Evolutionary conservation across 768 basidiomycete species (phyloP).

Genomic region (Panellus pusillus): DNA sequence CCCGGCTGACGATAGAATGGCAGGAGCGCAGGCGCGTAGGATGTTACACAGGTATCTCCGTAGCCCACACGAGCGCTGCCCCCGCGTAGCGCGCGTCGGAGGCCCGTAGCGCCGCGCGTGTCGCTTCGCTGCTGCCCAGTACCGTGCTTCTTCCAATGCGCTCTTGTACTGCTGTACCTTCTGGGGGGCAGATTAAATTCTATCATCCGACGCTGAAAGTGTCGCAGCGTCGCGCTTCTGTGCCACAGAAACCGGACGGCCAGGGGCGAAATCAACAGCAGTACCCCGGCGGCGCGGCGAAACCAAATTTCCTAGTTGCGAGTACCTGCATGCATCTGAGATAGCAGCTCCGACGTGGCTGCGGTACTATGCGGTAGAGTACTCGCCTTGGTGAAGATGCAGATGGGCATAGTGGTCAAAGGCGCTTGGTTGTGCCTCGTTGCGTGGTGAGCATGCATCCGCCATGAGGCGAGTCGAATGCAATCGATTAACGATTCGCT

Average conservation of each 20-base stretch:
- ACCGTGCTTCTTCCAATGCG: constrained; percentile 5
- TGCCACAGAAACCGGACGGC: constrained; percentile 7
- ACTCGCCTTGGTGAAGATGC: too few species aligned
- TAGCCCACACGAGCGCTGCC: background rate
- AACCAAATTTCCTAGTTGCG: too few species aligned
- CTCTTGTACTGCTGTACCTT: constrained; percentile 4
- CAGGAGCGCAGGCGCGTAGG: constrained; percentile 38
- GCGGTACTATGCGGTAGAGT: too few species aligned
- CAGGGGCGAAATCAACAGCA: constrained; percentile 9
- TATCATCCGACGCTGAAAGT: background rate
- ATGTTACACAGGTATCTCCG: constrained; percentile 28
- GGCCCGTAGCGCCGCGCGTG: constrained; percentile 6
- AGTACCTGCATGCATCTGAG: too few species aligned
- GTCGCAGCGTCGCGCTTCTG: background rate
- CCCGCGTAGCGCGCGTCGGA: constrained; percentile 17
- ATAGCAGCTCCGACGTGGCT: too few species aligned
- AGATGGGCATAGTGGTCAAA: background rate
- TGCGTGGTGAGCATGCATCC: background rate
- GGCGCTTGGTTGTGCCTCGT: background rate
- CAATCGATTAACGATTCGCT: too few species aligned
- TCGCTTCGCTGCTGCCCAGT: constrained; percentile 15
- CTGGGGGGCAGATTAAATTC: background rate
- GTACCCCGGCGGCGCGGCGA: background rate
- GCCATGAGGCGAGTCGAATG: too few species aligned
- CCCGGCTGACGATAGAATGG: constrained; percentile 34